Base-by-base conservation (phyloP, 345 rosid species). In the Anacardium occidentale region DNA sequence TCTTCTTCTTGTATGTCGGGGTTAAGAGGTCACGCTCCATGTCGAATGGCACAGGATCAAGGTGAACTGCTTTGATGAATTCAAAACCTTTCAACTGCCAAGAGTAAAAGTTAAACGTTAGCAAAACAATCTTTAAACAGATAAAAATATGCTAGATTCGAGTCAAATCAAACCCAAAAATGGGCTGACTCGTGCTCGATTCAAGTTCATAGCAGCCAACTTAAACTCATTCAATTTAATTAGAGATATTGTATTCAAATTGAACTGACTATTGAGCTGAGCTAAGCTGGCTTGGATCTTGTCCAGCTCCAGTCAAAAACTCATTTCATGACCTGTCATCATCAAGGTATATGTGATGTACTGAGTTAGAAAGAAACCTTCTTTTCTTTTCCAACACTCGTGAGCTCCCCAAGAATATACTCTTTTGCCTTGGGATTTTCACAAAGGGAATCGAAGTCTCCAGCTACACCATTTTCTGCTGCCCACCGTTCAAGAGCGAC, bases 1-100 rank as follows among this genome's bases (percentile, higher is more conserved):
- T 84, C 86, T 90, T 96, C 87, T 86, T 96, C 90, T 96, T 93
- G 63, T 84, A 96, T 10, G 98, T 91, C 52, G 99, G 99, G 59
- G 99, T 93, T 21, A 93, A 87, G 29, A 93, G 92, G 73, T 93
- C 95, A 6, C 92, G 91, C 13, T 91, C 97, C 79, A 91, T 85
- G 77, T 93, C 97, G 11, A 96, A 96, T 61, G 98, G 92, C 51
- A 76, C 87, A 3, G 96, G 90, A 51, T 93, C 99, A 34, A 93
- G 85, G 65, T 96, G 92, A 61, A 93, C 85, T 26, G 81, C 96
- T 79, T 76, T 96, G 66, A 96, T 78, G 53, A 85, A 71, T 87
- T 96, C 98, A 75, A 92, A 96, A 52, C 99, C 98, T 78, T 88
- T 96, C 68, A 96, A 74, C 99, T 93, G 91, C 69, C 62, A 74